Conservation (phyloP, 768 basidiomycete genomes). For the Leccinum obscurum region DNA sequence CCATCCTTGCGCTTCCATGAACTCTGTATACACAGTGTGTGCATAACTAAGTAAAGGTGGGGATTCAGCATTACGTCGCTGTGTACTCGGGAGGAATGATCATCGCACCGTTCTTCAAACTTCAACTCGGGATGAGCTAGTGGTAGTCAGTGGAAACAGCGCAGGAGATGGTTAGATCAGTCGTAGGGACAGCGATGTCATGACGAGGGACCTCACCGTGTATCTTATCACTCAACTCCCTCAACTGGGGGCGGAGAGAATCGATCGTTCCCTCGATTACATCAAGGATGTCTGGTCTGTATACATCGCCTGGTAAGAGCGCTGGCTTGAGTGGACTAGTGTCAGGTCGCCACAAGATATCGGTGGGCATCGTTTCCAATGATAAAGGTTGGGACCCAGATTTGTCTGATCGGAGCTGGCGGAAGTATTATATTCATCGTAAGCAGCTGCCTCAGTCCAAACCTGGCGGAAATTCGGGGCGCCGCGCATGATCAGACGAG, state of each 20-base stretch:
- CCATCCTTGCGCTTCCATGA: slow-evolving; percentile 68
- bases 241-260: slow-evolving; percentile 54
- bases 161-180: slow-evolving; percentile 4
- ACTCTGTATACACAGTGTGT: slow-evolving; percentile 66
- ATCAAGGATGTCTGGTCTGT: slow-evolving; percentile 58
- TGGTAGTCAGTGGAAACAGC: not conserved
- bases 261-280: slow-evolving; percentile 58
- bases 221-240: slow-evolving; percentile 68
- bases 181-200: not conserved
- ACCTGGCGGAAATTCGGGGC: not conserved
- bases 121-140: slow-evolving; percentile 71
- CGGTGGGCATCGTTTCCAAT: slow-evolving; percentile 18
- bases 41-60: slow-evolving; percentile 50
- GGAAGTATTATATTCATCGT: not conserved
- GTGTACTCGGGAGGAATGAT: not conserved
- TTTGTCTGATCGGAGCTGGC: not conserved
- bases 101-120: slow-evolving; percentile 55
- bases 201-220: slow-evolving; percentile 46
- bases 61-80: slow-evolving; percentile 40
- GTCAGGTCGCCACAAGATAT: slow-evolving; percentile 44
- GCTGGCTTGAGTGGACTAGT: slow-evolving; percentile 24
- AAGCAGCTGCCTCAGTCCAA: not conserved
- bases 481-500: not conserved
- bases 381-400: not conserved
- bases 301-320: slow-evolving; percentile 37